Conservation (phyloP, 371 early-diverging fungal genomes). For the Rhizopus stolonifer region DNA sequence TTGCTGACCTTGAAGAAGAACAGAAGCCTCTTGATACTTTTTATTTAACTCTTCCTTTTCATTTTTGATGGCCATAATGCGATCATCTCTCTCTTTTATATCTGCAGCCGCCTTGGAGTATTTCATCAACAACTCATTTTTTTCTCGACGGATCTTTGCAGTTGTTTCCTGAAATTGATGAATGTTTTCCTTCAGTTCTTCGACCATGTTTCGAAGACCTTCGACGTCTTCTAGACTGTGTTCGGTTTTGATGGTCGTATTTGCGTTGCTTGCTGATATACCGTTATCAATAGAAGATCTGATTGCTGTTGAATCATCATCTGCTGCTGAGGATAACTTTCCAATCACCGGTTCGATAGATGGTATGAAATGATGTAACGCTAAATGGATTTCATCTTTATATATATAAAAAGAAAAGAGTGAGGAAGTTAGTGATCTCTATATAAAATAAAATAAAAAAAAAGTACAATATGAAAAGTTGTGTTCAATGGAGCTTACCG, state of each 20-base stretch:
- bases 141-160: slow-evolving; percentile 47
- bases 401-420: no score
- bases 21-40: background rate
- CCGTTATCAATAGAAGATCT: background rate
- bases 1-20: background rate
- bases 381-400: slow-evolving; percentile 39
- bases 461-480: no score
- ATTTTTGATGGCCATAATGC: slow-evolving; percentile 19
- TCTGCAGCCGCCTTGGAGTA: slow-evolving; percentile 41
- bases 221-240: slow-evolving; percentile 36
- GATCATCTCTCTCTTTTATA: slow-evolving; percentile 35
- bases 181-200: slow-evolving; percentile 38
- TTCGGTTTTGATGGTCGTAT: background rate
- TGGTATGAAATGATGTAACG: slow-evolving; percentile 32
- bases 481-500: no score
- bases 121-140: slow-evolving; percentile 49
- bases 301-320: background rate
- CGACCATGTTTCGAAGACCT: slow-evolving; percentile 44
- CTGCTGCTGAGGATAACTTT: slow-evolving; percentile 24
- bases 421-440: no score
- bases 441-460: no score
- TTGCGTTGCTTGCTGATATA: background rate
- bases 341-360: slow-evolving; percentile 61
- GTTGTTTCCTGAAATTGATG: slow-evolving; percentile 32
- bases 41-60: slow-evolving; percentile 2